Conservation (phyloP, 2,329 filamentous ascomycete species). For the Phaeoacremonium minimum region DNA sequence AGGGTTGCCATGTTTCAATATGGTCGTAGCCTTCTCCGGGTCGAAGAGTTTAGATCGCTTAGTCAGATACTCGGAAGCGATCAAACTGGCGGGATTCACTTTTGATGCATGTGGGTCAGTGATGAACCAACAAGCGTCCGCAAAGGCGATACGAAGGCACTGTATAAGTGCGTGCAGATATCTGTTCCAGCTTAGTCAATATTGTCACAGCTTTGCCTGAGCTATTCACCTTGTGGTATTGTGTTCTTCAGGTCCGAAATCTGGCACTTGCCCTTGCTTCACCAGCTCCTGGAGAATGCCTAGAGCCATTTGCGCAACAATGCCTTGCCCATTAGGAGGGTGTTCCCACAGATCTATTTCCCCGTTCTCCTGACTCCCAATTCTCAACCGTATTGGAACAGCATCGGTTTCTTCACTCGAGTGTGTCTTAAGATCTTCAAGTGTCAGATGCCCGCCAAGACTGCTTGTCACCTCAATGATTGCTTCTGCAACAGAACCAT, state of each 20-base stretch:
- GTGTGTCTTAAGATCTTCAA: constrained; percentile 77
- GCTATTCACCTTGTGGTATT: constrained; percentile 63
- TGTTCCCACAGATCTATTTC: constrained; percentile 89
- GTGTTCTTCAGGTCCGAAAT: constrained; percentile 65
- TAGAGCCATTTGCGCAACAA: constrained; percentile 87
- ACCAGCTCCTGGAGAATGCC: constrained; percentile 86
- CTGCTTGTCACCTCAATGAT: constrained; percentile 72
- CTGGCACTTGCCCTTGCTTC: constrained; percentile 66
- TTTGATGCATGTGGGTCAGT: constrained; percentile 70
- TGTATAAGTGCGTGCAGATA: constrained; percentile 78
- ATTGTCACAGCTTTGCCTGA: background rate
- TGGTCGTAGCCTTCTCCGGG: constrained; percentile 59
- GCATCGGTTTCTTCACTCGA: constrained; percentile 40
- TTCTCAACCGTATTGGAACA: constrained; percentile 3
- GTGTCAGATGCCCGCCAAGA: constrained; percentile 68
- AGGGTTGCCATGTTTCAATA: constrained; percentile 58
- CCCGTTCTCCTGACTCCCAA: constrained; percentile 26
- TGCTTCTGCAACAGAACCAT: constrained; percentile 73
- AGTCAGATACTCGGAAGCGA: constrained; percentile 68
- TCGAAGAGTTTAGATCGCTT: constrained; percentile 58
- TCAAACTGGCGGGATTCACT: constrained; percentile 34
- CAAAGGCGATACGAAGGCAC: constrained; percentile 82
- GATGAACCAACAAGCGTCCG: constrained; percentile 84
- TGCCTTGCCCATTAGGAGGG: constrained; percentile 90
- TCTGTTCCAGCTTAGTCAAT: constrained; percentile 3